Base-by-base conservation (phyloP, 495 filamentous ascomycete species). In the Aspergillus mulundensis region DNA sequence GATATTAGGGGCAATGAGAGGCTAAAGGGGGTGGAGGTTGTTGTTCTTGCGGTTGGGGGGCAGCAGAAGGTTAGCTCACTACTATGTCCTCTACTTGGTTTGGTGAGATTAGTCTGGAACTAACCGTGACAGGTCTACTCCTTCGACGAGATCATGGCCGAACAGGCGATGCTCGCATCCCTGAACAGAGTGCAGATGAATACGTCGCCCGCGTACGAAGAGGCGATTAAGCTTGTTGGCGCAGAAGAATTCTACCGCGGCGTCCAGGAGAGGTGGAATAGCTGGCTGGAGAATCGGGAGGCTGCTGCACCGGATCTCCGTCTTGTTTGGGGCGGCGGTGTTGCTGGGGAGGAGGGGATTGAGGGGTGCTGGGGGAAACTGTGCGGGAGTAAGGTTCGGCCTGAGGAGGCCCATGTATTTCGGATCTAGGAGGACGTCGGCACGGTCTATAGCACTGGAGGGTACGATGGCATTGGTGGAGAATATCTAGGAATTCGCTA, bases 341-440 rank as follows among this genome's bases (percentile, higher is more conserved):
- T 82, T 3, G 56, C 42, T 34, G 69, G 71, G 54, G 56, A 62
- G 21, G 61, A 65, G 24, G 70, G 67, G 0, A 54, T 80, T 24
- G 59, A 66, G 21, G 62, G 66, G 16, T 79, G 74, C 0, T 82
- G 80, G 79, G 69, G 77, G 25, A 58, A 49, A 41, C 59, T 80
- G 8, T 69, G 64, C 10, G 61, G 53, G 25, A 75, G 78, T 7
- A 61, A 76, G 50, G 70, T 75, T 7, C 43, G 58, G 7, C 57
- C 75, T 7, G 70, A 75, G 45, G 72, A 78, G 21, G 44, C 41
- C n/a, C 46, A 55, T 45, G 55, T 53, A 70, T 63, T 57, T 49
- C 53, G 44, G 8, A 21, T 50, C 15, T 50, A 42, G 41, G 32
- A 2, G 12, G 32, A 28, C 3, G 4, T 28, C 25, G 25, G 25